Base-by-base conservation (phyloP, 1,284 basidiomycete species). In the Ustilago bromivora region DNA sequence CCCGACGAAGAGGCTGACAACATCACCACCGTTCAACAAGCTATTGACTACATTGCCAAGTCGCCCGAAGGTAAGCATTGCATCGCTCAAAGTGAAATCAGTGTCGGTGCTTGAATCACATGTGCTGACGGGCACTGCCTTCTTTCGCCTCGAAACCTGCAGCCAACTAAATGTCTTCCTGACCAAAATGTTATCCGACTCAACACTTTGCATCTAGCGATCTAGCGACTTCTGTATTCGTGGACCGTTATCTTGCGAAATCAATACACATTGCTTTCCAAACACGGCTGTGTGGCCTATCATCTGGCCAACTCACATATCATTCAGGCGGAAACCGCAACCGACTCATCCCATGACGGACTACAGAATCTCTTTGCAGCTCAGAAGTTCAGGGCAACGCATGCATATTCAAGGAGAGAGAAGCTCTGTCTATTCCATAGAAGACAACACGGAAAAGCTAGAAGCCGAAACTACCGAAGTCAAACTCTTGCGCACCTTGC, bases 1-100 rank as follows among this genome's bases (percentile, higher is more conserved):
- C 96, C 97, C 56, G 97, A 99, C 85, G 92, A 91, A 67, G 97
- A 99, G 88, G 97, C 96, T n/a, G 97, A 99, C 87, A 92, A 92
- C 85, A 99, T 99, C 87, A 92, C 92, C 85, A 96, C 94, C 23
- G 94, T 99, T 59, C 91, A 92, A 85, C 92, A 99, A 88, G 96
- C 96, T 64, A 95, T 99, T 86, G 94, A 98, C 88, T 99, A 99
- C 88, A 95, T 99, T 87, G 91, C 91, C 84, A 95, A 96, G 89
- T 94, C 94, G 58, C 94, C 95, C 77, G 94, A 93, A 89, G 95
- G 84, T 83, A 70, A 79, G 82, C 31, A 38, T 46, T 38, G 12
- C 36, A 19, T 46, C 38, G 4, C 28, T 12, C 36, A 49, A 46
- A 19, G 6, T 9, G 6, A 46, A 8, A 28, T 28, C 3, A 28